phyloP scores from a whole-genome alignment of 2,329 filamentous ascomycete genomes.

The Ophiocordyceps polyrhachis-furcata region DNA sequence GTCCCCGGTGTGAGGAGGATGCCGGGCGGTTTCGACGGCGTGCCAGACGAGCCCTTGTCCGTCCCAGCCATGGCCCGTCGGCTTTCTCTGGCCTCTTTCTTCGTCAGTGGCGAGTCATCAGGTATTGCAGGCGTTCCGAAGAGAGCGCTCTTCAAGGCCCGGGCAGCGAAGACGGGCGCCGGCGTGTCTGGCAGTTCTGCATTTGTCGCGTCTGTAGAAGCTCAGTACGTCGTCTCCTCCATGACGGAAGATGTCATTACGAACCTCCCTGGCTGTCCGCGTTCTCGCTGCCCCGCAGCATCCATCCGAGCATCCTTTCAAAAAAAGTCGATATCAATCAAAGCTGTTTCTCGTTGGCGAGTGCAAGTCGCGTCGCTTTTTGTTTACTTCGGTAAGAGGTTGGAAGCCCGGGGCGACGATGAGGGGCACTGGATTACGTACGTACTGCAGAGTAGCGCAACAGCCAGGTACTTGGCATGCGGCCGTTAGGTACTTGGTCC shows the following conservation, averaged over 20 bases:
- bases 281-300: constrained; percentile 27
- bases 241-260: too few species aligned
- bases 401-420: not conserved
- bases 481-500: not conserved
- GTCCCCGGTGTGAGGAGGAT: constrained; percentile 48
- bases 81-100: not conserved
- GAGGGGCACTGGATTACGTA: not conserved
- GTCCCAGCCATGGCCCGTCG: constrained; percentile 3
- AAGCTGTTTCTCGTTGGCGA: not conserved
- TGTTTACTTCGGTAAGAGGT: not conserved
- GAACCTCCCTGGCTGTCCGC: constrained; percentile 12
- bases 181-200: constrained; percentile 44
- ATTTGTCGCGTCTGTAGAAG: constrained; percentile 22
- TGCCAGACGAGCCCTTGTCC: constrained; percentile 16
- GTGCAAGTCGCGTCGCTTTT: not conserved
- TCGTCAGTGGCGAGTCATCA: constrained; percentile 12
- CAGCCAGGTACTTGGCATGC: not conserved
- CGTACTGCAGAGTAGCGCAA: not conserved
- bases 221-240: not conserved
- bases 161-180: constrained; percentile 46
- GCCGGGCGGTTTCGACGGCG: constrained; percentile 32
- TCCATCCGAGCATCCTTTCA: constrained; percentile 37
- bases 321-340: not conserved
- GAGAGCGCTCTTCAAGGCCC: constrained; percentile 43
- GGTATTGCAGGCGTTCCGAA: constrained; percentile 37